phyloP scores from a whole-genome alignment of 176 grass and related monocot genomes.

The Zea mays region Zm-B73-REFERENCE-NAM-5.0 NC_050100.1:166109501-166110000 shows the following conservation, averaged over 20 bases:
- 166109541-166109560: constrained; percentile 28
- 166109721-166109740: constrained; percentile 4
- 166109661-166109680: constrained; percentile 39
- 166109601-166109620: constrained; percentile 30
- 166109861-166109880: too few relatives aligned
- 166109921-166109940: too few relatives aligned
- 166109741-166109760: neutral
- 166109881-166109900: too few relatives aligned
- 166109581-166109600: constrained; percentile 36
- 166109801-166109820: too few relatives aligned
- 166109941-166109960: too few relatives aligned
- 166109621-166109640: constrained; percentile 36
- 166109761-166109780: too few relatives aligned
- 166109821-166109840: too few relatives aligned
- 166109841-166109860: too few relatives aligned
- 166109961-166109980: too few relatives aligned
- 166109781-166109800: too few relatives aligned
- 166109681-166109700: constrained; percentile 37
- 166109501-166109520: neutral
- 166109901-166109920: too few relatives aligned
- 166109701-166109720: neutral
- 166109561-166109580: constrained; percentile 30
- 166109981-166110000: too few relatives aligned
- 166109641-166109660: constrained; percentile 36
- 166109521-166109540: neutral